Evolutionary conservation across 2,329 filamentous ascomycete genomes (phyloP).

Genomic region (Pestalotiopsis sp.): DNA sequence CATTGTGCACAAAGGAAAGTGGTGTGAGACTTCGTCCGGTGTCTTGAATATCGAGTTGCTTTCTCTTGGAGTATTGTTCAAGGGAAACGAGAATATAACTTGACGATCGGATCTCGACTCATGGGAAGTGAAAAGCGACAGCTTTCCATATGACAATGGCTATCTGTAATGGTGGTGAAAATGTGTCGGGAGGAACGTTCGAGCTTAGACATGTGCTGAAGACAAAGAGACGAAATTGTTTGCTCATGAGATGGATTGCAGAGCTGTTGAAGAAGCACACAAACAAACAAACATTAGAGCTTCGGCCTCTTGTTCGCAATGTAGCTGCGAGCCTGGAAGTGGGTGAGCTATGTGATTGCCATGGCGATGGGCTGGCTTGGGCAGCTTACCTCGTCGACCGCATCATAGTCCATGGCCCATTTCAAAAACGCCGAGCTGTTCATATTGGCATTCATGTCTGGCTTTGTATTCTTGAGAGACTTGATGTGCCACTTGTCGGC

Average conservation of each 20-base stretch:
- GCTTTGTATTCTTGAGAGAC: constrained; percentile 9
- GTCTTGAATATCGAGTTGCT: not conserved
- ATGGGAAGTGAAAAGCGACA: not conserved
- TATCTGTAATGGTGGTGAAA: not conserved
- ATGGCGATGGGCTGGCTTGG: not conserved
- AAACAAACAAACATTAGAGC: not conserved
- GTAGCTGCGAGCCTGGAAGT: not conserved
- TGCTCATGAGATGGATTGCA: not conserved
- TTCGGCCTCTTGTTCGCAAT: not conserved
- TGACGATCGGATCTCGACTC: not conserved
- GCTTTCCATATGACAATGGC: not conserved
- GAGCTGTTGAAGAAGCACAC: not conserved
- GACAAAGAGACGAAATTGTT: not conserved
- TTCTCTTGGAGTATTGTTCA: not conserved
- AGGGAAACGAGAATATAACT: not conserved
- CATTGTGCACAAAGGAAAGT: constrained; percentile 1
- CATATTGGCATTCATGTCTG: constrained; percentile 10
- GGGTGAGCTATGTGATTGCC: not conserved
- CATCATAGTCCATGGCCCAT: constrained; percentile 13
- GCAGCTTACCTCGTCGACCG: constrained; percentile 12
- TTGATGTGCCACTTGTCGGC: constrained; percentile 6
- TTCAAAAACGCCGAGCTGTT: constrained; percentile 14
- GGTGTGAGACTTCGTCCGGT: not conserved
- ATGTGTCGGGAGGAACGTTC: not conserved
- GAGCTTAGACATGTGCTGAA: not conserved